These are phyloP conservation scores for Oryza nivara DNA, from an alignment of 176 grass and related monocot species.

Conservation along the genomic window DNA sequence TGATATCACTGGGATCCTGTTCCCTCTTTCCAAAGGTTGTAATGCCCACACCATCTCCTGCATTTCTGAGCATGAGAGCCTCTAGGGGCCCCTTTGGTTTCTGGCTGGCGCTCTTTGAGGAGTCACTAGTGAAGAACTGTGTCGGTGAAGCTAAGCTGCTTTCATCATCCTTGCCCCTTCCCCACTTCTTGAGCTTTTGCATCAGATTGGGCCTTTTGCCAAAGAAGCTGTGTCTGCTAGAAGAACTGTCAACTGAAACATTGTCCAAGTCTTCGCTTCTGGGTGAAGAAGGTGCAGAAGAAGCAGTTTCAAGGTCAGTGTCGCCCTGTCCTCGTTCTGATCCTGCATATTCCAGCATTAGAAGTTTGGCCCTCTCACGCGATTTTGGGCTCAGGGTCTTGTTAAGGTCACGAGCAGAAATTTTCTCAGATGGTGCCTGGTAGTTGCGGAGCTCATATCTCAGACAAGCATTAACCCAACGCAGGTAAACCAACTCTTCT, in stretches of 20 bases:
- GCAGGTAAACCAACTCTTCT: constrained; percentile 90
- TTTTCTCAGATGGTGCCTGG: constrained; percentile 67
- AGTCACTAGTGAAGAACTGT: constrained; percentile 44
- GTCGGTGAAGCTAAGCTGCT: constrained; percentile 60
- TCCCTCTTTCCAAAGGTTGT: constrained; percentile 84
- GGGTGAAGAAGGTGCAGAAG: constrained; percentile 72
- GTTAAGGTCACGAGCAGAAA: constrained; percentile 83
- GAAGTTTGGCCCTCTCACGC: constrained; percentile 73
- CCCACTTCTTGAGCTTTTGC: constrained; percentile 93
- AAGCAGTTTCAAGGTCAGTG: constrained; percentile 81
- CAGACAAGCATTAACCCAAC: constrained; percentile 93
- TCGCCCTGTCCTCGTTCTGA: constrained; percentile 88
- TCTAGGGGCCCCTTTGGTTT: constrained; percentile 74
- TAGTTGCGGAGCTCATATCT: constrained; percentile 87
- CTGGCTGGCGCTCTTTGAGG: constrained; percentile 48
- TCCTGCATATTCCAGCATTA: constrained; percentile 92
- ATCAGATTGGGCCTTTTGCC: constrained; percentile 76
- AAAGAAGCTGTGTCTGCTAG: constrained; percentile 79
- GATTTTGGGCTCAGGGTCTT: constrained; percentile 86
- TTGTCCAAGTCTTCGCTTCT: constrained; percentile 95
- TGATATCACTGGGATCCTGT: constrained; percentile 49
- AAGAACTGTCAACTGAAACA: constrained; percentile 78
- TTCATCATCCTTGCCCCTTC: constrained; percentile 71
- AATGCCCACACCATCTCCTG: constrained; percentile 81
- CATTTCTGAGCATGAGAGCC: constrained; percentile 87